Conservation (phyloP, 306 rosid genomes). For the Cucurbita ficifolia region DNA sequence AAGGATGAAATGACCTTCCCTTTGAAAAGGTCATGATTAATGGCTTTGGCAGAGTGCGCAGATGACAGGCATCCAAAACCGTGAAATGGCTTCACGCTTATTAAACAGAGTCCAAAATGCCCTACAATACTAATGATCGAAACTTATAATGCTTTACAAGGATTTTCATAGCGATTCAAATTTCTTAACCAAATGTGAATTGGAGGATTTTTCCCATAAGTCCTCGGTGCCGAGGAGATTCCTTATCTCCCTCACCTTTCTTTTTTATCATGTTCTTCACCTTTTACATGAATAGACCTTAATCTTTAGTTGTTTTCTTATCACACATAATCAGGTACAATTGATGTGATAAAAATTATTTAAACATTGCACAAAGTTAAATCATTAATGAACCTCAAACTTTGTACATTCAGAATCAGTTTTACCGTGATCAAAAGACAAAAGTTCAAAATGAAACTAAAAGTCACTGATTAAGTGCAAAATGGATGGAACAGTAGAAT, state of each 20-base stretch:
- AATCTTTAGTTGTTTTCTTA: not conserved
- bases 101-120: not conserved
- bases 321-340: not conserved
- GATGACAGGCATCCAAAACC: conserved; percentile 2
- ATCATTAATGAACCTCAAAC: not conserved
- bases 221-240: not conserved
- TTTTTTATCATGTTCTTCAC: not conserved
- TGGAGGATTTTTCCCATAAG: not conserved
- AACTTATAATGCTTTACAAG: not conserved
- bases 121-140: not conserved
- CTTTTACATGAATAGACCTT: not conserved
- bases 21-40: not conserved
- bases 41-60: not conserved
- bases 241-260: not conserved
- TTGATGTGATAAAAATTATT: not conserved
- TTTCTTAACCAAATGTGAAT: not conserved
- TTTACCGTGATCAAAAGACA: not conserved
- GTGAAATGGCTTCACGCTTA: not conserved
- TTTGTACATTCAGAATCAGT: not conserved
- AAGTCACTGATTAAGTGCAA: not conserved
- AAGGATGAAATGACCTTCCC: not conserved
- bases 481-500: not conserved
- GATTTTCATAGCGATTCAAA: not conserved
- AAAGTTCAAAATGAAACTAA: not conserved
- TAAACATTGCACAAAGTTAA: not conserved